phyloP scores from a whole-genome alignment of 129 eudicot species.

The Flaveria linearis region DNA sequence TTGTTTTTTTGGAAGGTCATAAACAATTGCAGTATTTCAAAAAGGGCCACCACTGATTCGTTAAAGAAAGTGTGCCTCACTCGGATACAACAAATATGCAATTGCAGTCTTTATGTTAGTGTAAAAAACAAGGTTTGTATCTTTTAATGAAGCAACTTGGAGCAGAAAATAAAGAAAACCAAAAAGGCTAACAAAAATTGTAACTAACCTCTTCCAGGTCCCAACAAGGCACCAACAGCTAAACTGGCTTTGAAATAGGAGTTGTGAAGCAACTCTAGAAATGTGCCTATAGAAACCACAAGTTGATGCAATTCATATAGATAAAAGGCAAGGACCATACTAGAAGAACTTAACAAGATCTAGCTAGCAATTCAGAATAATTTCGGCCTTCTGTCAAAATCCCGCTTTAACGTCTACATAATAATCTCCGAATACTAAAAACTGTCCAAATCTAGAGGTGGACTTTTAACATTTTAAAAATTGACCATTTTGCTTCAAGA shows the following conservation, averaged over 20 bases:
- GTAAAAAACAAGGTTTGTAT: not conserved
- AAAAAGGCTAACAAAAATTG: slow-evolving; percentile 5
- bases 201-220: slow-evolving; percentile 88
- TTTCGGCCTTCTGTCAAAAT: not conserved
- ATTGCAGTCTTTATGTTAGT: not conserved
- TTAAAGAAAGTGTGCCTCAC: not conserved
- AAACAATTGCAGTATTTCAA: not conserved
- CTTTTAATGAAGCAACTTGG: slow-evolving; percentile 20
- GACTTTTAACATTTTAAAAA: not conserved
- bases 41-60: slow-evolving; percentile 4
- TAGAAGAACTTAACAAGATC: slow-evolving; percentile 16
- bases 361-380: slow-evolving; percentile 6
- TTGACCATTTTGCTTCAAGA: not conserved
- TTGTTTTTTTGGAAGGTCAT: not conserved
- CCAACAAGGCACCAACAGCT: slow-evolving; percentile 81
- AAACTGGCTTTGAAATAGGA: slow-evolving; percentile 82
- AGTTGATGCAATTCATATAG: slow-evolving; percentile 23
- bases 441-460: not conserved
- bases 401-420: slow-evolving; percentile 14
- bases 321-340: slow-evolving; percentile 1
- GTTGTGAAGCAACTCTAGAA: slow-evolving; percentile 68
- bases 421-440: not conserved
- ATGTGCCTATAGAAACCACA: slow-evolving; percentile 46
- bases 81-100: not conserved
- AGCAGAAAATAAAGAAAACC: slow-evolving; percentile 1